phyloP scores from a whole-genome alignment of 1,139 yeast genomes.

The Citeromyces hawaiiensis region DNA sequence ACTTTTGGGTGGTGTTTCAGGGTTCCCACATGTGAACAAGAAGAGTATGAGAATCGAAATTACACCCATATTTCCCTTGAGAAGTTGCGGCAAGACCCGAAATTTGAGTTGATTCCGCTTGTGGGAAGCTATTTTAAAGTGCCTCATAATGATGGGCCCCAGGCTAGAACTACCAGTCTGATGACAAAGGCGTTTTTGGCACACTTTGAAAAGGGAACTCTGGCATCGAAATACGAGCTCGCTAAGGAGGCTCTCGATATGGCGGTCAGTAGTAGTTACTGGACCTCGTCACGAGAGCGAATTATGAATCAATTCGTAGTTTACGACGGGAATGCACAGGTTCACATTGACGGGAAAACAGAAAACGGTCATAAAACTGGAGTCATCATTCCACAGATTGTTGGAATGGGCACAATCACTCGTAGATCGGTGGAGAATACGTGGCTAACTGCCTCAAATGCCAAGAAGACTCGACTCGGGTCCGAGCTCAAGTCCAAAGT shows the following conservation, averaged over 20 bases:
- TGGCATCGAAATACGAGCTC: conserved; percentile 58
- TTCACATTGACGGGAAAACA: conserved; percentile 11
- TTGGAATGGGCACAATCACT: conserved; percentile 95
- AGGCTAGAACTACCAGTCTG: conserved; percentile 61
- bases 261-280: conserved; percentile 76
- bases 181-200: conserved; percentile 65
- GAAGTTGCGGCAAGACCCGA: conserved; percentile 7
- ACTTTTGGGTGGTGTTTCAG: conserved; percentile 83
- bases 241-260: conserved; percentile 70
- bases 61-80: conserved; percentile 21
- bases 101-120: not conserved
- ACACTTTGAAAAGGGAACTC: conserved; percentile 59
- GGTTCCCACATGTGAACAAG: conserved; percentile 26
- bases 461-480: conserved; percentile 74
- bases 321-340: conserved; percentile 19
- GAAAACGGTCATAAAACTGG: conserved; percentile 27
- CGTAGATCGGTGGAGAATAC: conserved; percentile 95
- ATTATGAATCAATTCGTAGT: conserved; percentile 81
- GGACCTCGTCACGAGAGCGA: conserved; percentile 86
- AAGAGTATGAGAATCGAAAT: conserved; percentile 33
- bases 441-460: conserved; percentile 96
- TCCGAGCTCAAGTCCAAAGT: conserved; percentile 86
- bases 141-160: conserved; percentile 88
- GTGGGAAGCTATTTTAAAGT: conserved; percentile 35
- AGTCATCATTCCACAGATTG: conserved; percentile 68